Evolutionary conservation across 441 rosid species (phyloP), one percentile per base, ranked within the genome.

Genomic region (Syzygium malaccense): DNA sequence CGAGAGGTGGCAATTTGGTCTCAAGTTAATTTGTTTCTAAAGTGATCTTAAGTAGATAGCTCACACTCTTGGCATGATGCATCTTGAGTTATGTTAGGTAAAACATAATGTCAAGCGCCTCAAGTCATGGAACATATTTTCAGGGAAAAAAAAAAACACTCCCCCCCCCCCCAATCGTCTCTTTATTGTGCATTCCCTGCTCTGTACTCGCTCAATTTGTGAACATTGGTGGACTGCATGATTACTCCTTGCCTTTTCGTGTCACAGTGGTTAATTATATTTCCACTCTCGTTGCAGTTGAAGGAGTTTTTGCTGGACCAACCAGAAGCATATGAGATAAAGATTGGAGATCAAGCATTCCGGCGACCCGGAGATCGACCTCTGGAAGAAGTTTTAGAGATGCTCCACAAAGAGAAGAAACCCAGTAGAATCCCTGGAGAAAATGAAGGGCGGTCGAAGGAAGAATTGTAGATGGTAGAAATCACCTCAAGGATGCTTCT

Each of bases 361-460:
- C 92, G 98, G 55, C 93, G 98, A 91, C 93, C 95, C 3, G 99
- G 98, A 85, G 98, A 96, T 92, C 98, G 96, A 88, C 96, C 98
- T 2, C 87, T 95, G n/a, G 99, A 96, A 32, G 90, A 91, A 88
- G 94, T 96, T 4, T 10, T 94, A 13, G 93, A 92, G 88, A 92
- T 89, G 89, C 95, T 93, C 57, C 88, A 54, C 80, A 89, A 89
- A 12, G 88, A 93, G 60, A 87, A 92, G 64, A 78, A 87, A 91
- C 68, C 86, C 58, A 25, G 57, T 55, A 10, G 91, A 88, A 19
- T 83, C 53, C 26, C 89, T 17, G 62, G 75, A 11, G 51, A 86
- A 33, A 89, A 87, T 33, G 93, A 88, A 64, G 90, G 26, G 66
- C 86, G 62, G 86, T 87, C 48, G 55, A 94, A 93, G 88, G 95